Evolutionary conservation across 1,284 basidiomycete species (phyloP).

Genomic region (Sporisorium iseilematis-ciliati): DNA sequence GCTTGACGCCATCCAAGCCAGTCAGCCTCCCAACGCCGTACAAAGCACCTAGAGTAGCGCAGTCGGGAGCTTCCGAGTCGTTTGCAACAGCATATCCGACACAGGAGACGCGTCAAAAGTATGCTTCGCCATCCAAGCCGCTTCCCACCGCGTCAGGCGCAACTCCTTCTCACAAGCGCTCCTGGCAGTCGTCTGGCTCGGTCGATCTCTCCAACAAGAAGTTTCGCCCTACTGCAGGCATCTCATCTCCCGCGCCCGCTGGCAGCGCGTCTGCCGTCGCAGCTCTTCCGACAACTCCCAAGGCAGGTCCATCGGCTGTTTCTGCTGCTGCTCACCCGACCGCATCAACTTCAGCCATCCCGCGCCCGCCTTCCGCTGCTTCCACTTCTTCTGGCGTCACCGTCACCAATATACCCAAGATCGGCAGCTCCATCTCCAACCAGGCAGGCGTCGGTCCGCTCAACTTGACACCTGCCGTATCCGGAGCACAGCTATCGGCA

Average conservation of each 20-base stretch:
- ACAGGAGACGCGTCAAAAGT: constrained; percentile 54
- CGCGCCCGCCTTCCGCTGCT: constrained; percentile 11
- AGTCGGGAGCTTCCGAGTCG: constrained; percentile 40
- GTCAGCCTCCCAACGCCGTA: constrained; percentile 38
- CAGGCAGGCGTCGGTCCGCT: constrained; percentile 36
- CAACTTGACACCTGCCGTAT: constrained; percentile 40
- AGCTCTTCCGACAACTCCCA: constrained; percentile 7
- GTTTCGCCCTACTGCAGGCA: constrained; percentile 5
- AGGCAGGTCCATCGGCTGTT: background rate
- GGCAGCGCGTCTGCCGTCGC: constrained; percentile 1
- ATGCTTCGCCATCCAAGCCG: constrained; percentile 48
- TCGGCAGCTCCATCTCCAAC: constrained; percentile 42
- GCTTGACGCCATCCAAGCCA: constrained; percentile 19
- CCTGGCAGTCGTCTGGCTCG: constrained; percentile 33
- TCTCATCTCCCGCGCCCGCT: constrained; percentile 9
- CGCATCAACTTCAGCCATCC: constrained; percentile 1
- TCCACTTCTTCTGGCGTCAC: constrained; percentile 29
- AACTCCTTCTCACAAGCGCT: constrained; percentile 31
- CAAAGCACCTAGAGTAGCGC: constrained; percentile 34
- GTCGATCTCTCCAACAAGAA: constrained; percentile 43
- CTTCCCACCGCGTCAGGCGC: constrained; percentile 17
- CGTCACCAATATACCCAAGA: constrained; percentile 49
- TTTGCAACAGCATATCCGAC: constrained; percentile 53
- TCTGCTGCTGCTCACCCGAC: background rate
- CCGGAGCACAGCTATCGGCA: constrained; percentile 27